Base-by-base conservation (phyloP, 176 grass and related monocot species). In the Carex cristatella region DNA sequence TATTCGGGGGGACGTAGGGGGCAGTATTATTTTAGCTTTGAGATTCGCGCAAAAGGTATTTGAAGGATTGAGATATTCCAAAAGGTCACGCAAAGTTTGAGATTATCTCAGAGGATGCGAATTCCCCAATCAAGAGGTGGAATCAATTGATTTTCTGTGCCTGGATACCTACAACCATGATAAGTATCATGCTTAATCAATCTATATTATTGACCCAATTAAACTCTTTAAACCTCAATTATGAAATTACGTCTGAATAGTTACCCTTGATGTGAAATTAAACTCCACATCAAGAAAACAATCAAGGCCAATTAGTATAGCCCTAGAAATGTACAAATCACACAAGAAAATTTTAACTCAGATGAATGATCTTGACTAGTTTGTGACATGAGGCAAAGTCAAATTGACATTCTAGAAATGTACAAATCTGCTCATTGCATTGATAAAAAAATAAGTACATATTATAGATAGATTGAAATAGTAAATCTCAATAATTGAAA, bases 61-160 rank as follows among this genome's bases (percentile, higher is more conserved):
- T 23, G 23, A 23, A 23, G 0, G 23, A 23, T 23, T 23, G 23
- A 23, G 23, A 23, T 23, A 23, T 23, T 23, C 23, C 23, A 23
- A 23, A 23, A 23, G 0, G 23, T 23, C 23, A 23, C 23, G 23
- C 23, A 23, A 23, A 23, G 23, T 23, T 23, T 23, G 23, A 23
- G 23, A 23, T 23, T 23, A 23, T 23, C 23, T 23, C 23, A 23
- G 23, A 23, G 23, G 94, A 76, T 94, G 91, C 92, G 23, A 23
- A 23, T 23, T 23, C 95, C 96, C 96, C 96, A 99, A 61, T 99
- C 96, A 88, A 99, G 90, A 42, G 96, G 93, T 44, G 93, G 91
- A 1, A 87, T 82, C 5, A 79, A 88, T 90, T 99, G 96, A 89
- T 92, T 94, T 79, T 86, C 65, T 56, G 90, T 62, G 84, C 95